Base-by-base conservation (phyloP, 352 stramenopile genomes). In the Elongisporangium prolatum region DNA sequence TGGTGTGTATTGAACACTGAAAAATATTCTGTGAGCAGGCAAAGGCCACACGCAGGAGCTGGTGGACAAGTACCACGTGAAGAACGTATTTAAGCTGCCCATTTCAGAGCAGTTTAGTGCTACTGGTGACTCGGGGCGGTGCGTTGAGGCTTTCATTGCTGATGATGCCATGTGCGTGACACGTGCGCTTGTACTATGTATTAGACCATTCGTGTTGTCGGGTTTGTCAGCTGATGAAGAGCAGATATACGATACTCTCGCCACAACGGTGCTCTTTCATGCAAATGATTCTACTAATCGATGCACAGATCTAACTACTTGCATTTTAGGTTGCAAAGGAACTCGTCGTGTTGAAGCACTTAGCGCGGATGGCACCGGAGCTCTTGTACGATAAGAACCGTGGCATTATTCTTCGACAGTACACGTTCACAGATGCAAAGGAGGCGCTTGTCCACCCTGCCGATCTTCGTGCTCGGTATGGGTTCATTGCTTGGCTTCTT, bases 71-170 rank as follows among this genome's bases (percentile, higher is more conserved):
- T 95, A 90, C 56, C 75, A 68, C 34, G 84, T 95, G 67, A 86
- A 86, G 63, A 89, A 95, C 59, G 78, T 91, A 8, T 95, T 93
- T 58, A 89, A 93, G 57, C 54, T 95, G 20, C 86, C 86, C 18
- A 93, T 95, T 18, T 83, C 79, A 0, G 75, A 89, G 52, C 76
- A 83, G 17, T 89, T 89, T 48, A 93, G 83, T 49, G 71, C 62
- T 2, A 84, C 82, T 21, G 84, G 75, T 3, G 86, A 95, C 60
- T 88, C 81, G 18, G 86, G 86, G 56, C 70, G 82, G 86, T 95
- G 56, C 21, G 67, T 70, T 16, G 22, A 57, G n/a, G 44, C 47
- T 20, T 54, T 49, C 14, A 13, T 28, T 24, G 11, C 25, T 14
- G 24, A 50, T n/a, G n/a, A n/a, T n/a, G n/a, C n/a, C n/a, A n/a